Evolutionary conservation across 345 rosid genomes (phyloP).

Genomic region (Rhizophora apiculata): DNA sequence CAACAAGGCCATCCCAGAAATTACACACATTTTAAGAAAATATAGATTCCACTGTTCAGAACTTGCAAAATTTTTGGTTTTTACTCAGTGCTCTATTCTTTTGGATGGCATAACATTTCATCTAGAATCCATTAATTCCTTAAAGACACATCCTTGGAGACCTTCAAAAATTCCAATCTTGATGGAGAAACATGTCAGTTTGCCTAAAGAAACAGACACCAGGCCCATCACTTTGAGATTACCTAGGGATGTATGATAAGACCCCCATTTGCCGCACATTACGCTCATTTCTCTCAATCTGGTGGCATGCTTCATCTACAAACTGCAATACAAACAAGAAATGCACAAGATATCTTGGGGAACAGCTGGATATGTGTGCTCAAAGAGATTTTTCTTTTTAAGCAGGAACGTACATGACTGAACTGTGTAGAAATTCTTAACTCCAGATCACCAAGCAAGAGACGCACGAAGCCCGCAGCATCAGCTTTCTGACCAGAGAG

Average conservation of each 20-base stretch:
- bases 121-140: neutral
- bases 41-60: too few species aligned
- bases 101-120: neutral
- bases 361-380: conserved; percentile 8
- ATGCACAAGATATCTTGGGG: conserved; percentile 20
- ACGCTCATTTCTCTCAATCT: conserved; percentile 91
- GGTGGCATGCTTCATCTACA: conserved; percentile 98
- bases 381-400: neutral
- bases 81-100: too few species aligned
- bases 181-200: neutral
- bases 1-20: too few species aligned
- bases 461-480: conserved; percentile 99
- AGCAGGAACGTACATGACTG: conserved; percentile 57
- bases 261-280: conserved; percentile 86
- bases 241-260: conserved; percentile 93
- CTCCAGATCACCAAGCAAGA: conserved; percentile 93
- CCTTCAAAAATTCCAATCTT: neutral
- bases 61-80: too few species aligned
- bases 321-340: conserved; percentile 49
- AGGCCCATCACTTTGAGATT: conserved; percentile 14
- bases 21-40: too few species aligned
- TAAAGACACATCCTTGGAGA: neutral
- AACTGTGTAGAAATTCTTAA: conserved; percentile 92
- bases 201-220: neutral
- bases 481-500: conserved; percentile 99